Percentiles rank a stretch among this genome's conserved stretches.
Conservation (phyloP, 176 grass and related monocot genomes). For the Aegilops speltoides region DNA sequence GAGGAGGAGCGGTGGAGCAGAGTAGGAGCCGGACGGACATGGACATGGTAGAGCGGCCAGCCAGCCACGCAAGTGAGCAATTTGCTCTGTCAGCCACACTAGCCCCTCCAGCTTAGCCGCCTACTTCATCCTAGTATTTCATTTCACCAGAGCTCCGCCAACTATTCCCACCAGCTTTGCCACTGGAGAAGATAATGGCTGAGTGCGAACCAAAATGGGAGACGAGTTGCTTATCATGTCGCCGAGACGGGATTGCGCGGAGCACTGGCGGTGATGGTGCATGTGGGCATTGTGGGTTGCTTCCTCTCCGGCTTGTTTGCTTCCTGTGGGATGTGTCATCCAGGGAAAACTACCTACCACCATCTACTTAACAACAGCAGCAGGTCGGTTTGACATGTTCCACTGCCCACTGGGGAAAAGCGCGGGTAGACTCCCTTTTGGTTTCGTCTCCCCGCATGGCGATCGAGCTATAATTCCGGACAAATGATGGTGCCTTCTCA, state of each 20-base stretch:
- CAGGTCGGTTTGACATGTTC: neutral
- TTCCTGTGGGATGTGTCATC: neutral
- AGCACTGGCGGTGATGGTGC: neutral
- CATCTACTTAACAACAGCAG: slow-evolving; percentile 5
- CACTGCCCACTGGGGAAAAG: neutral
- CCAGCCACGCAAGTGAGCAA: neutral
- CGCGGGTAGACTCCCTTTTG: neutral
- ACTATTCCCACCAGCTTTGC: neutral
- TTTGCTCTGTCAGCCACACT: neutral
- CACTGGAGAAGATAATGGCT: neutral
- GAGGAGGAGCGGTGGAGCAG: neutral
- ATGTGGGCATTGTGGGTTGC: slow-evolving; percentile 16
- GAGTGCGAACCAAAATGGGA: neutral
- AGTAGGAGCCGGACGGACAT: slow-evolving; percentile 21
- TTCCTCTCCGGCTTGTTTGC: neutral
- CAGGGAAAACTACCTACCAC: slow-evolving; percentile 34
- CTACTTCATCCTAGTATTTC: neutral
- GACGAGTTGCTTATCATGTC: neutral
- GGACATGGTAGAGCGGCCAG: slow-evolving; percentile 33
- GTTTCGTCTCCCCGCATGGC: neutral
- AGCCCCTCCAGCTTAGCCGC: neutral
- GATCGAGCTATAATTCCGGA: neutral
- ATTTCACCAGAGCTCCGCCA: no score
- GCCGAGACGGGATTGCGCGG: neutral
- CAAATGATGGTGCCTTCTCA: neutral